Evolutionary conservation across 2,329 filamentous ascomycete genomes (phyloP).

Genomic region (Monosporascus sp.): DNA sequence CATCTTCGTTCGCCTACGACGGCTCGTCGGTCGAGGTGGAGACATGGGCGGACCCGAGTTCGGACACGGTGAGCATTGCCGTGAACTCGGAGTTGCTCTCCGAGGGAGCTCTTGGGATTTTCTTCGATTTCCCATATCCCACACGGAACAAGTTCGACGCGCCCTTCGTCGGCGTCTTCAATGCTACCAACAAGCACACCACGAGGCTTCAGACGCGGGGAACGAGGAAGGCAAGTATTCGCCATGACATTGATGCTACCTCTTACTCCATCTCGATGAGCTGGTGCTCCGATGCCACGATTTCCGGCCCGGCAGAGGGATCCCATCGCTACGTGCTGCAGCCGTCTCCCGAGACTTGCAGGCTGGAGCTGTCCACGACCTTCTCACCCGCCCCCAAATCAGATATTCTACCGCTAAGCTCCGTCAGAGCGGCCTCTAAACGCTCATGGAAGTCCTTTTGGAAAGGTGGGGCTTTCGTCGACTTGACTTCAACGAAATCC

Average conservation of each 20-base stretch:
- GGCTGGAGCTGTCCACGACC: constrained; percentile 25
- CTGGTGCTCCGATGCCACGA: constrained; percentile 31
- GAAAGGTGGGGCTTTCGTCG: constrained; percentile 46
- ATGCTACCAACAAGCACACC: constrained; percentile 39
- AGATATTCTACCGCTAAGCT: constrained; percentile 17
- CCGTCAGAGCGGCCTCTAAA: constrained; percentile 26
- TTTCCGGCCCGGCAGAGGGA: constrained; percentile 27
- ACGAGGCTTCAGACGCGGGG: constrained; percentile 28
- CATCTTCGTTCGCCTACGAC: constrained; percentile 38
- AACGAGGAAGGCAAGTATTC: constrained; percentile 31
- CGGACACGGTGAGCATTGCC: constrained; percentile 39
- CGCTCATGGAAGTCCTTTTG: constrained; percentile 46
- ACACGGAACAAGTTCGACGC: constrained; percentile 48
- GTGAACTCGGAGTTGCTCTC: constrained; percentile 37
- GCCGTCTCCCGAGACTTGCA: constrained; percentile 16
- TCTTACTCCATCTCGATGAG: constrained; percentile 35
- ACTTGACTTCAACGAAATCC: constrained; percentile 35
- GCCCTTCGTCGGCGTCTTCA: constrained; percentile 48
- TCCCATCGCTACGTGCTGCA: constrained; percentile 40
- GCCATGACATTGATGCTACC: constrained; percentile 37
- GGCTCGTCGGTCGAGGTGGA: constrained; percentile 34
- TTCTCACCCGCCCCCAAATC: constrained; percentile 25
- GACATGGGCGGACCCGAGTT: constrained; percentile 39
- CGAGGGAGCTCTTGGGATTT: constrained; percentile 35
- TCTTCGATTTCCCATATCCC: constrained; percentile 48